Base-by-base conservation (phyloP, 148 eudicot genomes). In the Suaeda aralocaspica region DNA sequence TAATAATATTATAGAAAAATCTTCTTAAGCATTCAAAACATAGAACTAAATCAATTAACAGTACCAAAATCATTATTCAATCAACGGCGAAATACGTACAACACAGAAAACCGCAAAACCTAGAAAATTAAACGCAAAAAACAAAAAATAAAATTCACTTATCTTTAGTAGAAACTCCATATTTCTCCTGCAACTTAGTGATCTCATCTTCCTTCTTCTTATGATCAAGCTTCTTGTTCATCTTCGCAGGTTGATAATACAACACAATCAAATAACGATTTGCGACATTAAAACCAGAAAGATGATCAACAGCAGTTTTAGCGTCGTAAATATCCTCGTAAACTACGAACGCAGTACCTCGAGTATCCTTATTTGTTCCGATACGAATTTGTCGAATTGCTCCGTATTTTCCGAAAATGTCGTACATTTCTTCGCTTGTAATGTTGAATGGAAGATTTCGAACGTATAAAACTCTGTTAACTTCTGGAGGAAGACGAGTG, bases 321-420 rank as follows among this genome's bases (percentile, higher is more conserved):
- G 96, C 96, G 25, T 90, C 92, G 75, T 90, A 90, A 51, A 90
- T 90, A 58, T 90, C 92, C 78, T 90, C 92, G 83, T 90, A 90
- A 1, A 90, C 90, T 1, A 87, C 87, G 52, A 84, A 90, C 1
- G 96, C 88, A 0, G 96, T 87, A 25, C 92, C 96, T 0, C 90
- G 78, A 0, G 96, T 90, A 67, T 90, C 96, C 85, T 87, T 89
- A 64, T 76, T 82, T 2, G 85, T 85, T 33, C 89, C 96, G 34
- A 89, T 80, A 0, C 96, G 79, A 9, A 89, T 87, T 71, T 87
- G 92, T 7, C 91, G 84, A 19, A 89, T 88, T 15, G 92, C 92
- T 2, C 96, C 90, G 81, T 90, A 90, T 67, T 88, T 89, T 29
- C 92, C 96, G 82, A 89, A 89, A 9, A 89, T 87, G 28, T 90